Evolutionary conservation across 2,329 filamentous ascomycete genomes (phyloP), one percentile per base, ranked within the genome.

Genomic region (Monosporascus cannonballus): DNA sequence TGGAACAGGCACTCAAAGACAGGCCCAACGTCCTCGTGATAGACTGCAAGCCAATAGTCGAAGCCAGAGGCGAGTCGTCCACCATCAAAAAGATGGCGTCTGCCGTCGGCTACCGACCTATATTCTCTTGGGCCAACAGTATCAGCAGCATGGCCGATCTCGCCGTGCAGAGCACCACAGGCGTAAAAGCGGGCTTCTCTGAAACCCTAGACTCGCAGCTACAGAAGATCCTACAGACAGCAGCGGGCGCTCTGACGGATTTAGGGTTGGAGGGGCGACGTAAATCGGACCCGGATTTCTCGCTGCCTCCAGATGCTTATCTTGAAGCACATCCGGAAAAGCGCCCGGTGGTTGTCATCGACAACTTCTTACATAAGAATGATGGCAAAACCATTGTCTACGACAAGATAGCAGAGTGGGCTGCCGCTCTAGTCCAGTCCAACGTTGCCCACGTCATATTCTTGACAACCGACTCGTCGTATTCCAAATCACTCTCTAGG

Each of bases 51-150:
- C 87, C 89, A 1, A 89, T 97, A 11, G 87, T 93, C 54, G 93
- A 97, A 69, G 91, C 93, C 1, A 84, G 89, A 51, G 92, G 94
- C 5, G 94, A 99, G 65, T 85, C 86, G 7, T 83, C 85, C 3
- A 96, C 89, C 0, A 96, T 99, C 62, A 83, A 83, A 55, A 85
- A 87, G 41, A 85, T 94, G 6, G 94, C 93, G 1, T 73, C 77
- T 1, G 84, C 92, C 58, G 92, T 97, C 48, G 93, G 94, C 8
- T 97, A 96, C 67, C 80, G 89, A 8, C 94, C 94, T 0, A 84
- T 99, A 0, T 99, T 99, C 68, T 95, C 90, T 0, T 97, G 92
- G 89, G 88, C 95, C 72, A 96, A 97, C 70, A 96, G 85, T 64
- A 83, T 97, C 59, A 96, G 89, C 71, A 96, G 91, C 67, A 83